Conservation (phyloP, 1,284 basidiomycete species). For the Microstroma glucosiphilum region DNA sequence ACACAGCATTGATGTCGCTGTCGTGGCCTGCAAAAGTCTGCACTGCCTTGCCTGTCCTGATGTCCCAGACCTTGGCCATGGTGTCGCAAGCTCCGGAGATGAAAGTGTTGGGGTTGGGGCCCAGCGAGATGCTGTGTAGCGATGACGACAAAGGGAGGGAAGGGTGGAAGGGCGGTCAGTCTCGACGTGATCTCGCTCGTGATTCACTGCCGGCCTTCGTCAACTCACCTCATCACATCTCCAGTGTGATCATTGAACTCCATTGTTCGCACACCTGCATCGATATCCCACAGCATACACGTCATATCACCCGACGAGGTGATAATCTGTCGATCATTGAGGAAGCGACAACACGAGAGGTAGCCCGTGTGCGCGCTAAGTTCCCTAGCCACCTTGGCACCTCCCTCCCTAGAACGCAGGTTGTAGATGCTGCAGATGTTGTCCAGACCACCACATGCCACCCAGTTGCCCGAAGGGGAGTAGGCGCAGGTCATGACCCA, state of each 20-base stretch:
- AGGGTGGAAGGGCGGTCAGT: constrained; percentile 12
- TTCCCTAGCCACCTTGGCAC: constrained; percentile 64
- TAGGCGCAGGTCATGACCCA: constrained; percentile 99
- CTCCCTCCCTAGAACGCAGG: constrained; percentile 65
- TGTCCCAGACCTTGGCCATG: constrained; percentile 97
- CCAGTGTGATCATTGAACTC: constrained; percentile 99
- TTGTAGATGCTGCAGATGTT: constrained; percentile 99
- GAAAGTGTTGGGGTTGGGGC: constrained; percentile 88
- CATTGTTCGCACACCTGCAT: constrained; percentile 85
- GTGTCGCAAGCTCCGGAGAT: constrained; percentile 98
- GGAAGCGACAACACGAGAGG: constrained; percentile 92
- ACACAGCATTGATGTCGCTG: constrained; percentile 97
- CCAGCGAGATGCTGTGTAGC: constrained; percentile 64
- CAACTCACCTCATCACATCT: constrained; percentile 88
- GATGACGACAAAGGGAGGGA: constrained; percentile 13
- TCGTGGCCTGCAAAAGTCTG: constrained; percentile 99
- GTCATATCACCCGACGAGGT: constrained; percentile 98
- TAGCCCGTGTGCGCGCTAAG: constrained; percentile 95
- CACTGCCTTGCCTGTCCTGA: constrained; percentile 87
- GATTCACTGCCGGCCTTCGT: not conserved
- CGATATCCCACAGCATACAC: constrained; percentile 99
- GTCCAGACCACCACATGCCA: constrained; percentile 96
- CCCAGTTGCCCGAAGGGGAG: constrained; percentile 89
- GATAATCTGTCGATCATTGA: constrained; percentile 95
- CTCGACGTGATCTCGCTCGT: not conserved